phyloP scores from a whole-genome alignment of 1,284 basidiomycete species.

The Coniferiporia sulphurascens region DNA sequence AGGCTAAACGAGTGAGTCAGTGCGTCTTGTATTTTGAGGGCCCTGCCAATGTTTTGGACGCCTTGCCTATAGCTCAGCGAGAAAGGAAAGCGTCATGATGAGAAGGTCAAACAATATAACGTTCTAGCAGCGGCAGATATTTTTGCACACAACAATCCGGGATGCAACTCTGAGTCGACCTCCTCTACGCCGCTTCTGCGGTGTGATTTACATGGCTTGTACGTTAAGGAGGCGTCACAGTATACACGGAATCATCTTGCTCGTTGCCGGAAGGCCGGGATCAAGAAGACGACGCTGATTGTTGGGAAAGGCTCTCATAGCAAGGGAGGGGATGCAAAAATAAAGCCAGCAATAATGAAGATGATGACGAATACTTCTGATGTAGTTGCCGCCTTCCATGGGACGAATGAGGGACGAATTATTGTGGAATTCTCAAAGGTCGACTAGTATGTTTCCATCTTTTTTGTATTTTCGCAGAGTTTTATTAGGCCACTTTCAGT shows the following conservation, averaged over 20 bases:
- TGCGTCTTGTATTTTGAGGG: not conserved
- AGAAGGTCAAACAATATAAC: conserved; percentile 13
- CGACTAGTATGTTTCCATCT: no score
- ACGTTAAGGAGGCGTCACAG: conserved; percentile 14
- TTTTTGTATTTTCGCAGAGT: no score
- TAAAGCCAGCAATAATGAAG: conserved; percentile 15
- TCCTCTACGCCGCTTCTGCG: not conserved
- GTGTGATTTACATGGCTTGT: conserved; percentile 18
- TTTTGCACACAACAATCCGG: conserved; percentile 9
- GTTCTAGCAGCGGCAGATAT: conserved; percentile 12
- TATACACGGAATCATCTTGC: conserved; percentile 10
- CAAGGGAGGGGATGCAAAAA: conserved; percentile 12
- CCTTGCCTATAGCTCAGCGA: not conserved
- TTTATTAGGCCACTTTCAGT: no score
- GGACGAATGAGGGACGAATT: conserved; percentile 16
- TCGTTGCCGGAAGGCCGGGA: conserved; percentile 5
- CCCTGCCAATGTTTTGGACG: no score
- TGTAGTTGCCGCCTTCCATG: conserved; percentile 9
- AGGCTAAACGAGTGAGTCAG: conserved; percentile 11
- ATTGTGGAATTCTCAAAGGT: conserved; percentile 4
- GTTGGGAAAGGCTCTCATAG: conserved; percentile 17
- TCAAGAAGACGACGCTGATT: conserved; percentile 17
- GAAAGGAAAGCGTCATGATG: conserved; percentile 13
- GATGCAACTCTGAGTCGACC: not conserved
- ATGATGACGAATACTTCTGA: conserved; percentile 8